A percentile compares a stretch with the other conserved stretches of the same genome.
phyloP scores from a whole-genome alignment of 345 rosid species.

The Eucalyptus fibrosa region DNA sequence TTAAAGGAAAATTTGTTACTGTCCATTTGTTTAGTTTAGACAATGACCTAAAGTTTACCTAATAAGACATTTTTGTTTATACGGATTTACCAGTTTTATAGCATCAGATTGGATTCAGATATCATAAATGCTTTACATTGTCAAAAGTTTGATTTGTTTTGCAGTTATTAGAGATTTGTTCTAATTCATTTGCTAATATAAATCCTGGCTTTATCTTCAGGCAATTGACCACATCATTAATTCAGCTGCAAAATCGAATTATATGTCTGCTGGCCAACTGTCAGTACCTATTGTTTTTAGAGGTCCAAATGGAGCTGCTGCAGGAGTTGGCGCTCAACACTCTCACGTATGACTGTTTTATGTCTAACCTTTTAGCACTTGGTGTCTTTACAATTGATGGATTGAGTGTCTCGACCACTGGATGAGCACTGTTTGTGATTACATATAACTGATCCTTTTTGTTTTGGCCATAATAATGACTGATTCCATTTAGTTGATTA shows the following conservation, averaged over 20 bases:
- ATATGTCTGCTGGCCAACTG: conserved; percentile 93
- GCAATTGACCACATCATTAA: conserved; percentile 97
- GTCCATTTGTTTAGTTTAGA: background rate
- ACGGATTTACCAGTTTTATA: background rate
- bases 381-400: background rate
- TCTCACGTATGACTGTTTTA: conserved; percentile 50
- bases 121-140: background rate
- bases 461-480: background rate
- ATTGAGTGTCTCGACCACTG: background rate
- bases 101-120: background rate
- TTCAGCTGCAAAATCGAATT: conserved; percentile 89
- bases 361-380: background rate
- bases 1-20: background rate
- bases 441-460: background rate
- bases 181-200: background rate
- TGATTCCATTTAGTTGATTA: background rate
- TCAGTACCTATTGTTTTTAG: conserved; percentile 86
- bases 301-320: conserved; percentile 99
- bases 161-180: background rate
- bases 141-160: background rate
- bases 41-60: background rate
- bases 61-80: background rate
- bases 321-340: conserved; percentile 99
- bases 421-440: background rate
- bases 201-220: conserved; percentile 13